These are phyloP conservation scores for Dalbergia oliveri DNA, from an alignment of 306 rosid species.

Conservation along the genomic window DNA sequence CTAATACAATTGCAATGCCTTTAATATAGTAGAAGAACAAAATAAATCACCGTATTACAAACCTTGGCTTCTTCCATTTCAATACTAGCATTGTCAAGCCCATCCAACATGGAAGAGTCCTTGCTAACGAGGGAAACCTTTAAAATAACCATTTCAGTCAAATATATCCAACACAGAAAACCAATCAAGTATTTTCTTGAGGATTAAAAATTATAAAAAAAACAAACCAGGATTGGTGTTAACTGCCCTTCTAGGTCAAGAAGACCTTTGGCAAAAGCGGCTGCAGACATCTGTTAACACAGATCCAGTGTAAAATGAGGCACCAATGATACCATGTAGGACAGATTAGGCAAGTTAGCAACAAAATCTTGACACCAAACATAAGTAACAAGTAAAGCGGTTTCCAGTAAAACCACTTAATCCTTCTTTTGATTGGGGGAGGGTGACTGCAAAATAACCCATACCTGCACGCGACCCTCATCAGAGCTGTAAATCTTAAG, in stretches of 20 bases:
- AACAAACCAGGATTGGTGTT: conserved; percentile 93
- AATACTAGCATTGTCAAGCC: conserved; percentile 97
- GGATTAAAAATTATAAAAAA: neutral
- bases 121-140: conserved; percentile 97
- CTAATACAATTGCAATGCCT: conserved; percentile 6
- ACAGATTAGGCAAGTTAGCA: conserved; percentile 27
- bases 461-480: conserved; percentile 99
- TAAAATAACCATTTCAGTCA: conserved; percentile 53
- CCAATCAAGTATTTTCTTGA: conserved; percentile 38
- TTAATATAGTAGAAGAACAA: conserved; percentile 12
- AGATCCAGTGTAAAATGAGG: conserved; percentile 40
- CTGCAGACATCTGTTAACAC: conserved; percentile 94
- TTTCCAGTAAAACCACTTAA: conserved; percentile 12
- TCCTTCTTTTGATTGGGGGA: conserved; percentile 19
- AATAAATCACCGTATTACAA: conserved; percentile 28
- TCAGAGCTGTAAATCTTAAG: conserved; percentile 98
- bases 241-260: conserved; percentile 98
- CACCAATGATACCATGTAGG: conserved; percentile 35
- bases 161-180: conserved; percentile 41
- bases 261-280: conserved; percentile 98
- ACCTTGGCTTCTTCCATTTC: conserved; percentile 99
- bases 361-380: conserved; percentile 43
- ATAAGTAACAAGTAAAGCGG: conserved; percentile 13
- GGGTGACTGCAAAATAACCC: conserved; percentile 15
- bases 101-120: conserved; percentile 99